These are phyloP conservation scores for Pyrenochaeta sp. DNA, from an alignment of 2,329 filamentous ascomycete genomes.

Conservation along the genomic window DNA sequence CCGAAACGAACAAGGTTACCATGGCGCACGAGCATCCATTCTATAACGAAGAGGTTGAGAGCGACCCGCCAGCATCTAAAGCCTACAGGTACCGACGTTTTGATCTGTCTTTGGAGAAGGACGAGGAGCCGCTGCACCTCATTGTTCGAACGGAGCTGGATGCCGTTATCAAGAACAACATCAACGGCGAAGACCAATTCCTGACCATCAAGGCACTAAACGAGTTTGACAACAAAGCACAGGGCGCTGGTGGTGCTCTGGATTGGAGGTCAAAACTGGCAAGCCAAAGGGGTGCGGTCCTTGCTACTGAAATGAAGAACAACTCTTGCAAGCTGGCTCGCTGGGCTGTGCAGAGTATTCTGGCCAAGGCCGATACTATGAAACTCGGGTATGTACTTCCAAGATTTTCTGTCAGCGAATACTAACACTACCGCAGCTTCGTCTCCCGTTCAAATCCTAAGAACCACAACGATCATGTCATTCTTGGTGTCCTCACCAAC, in stretches of 20 bases:
- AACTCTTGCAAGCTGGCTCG: conserved; percentile 98
- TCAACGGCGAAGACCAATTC: conserved; percentile 89
- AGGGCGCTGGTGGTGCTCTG: conserved; percentile 90
- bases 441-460: conserved; percentile 94
- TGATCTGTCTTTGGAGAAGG: conserved; percentile 88
- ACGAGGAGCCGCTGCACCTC: conserved; percentile 92
- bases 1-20: conserved; percentile 76
- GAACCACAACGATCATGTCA: conserved; percentile 90
- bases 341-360: conserved; percentile 96
- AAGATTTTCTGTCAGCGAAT: background rate
- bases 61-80: conserved; percentile 92
- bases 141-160: conserved; percentile 95
- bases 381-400: conserved; percentile 81
- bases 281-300: conserved; percentile 93
- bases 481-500: conserved; percentile 95
- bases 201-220: conserved; percentile 95
- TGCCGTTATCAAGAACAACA: conserved; percentile 93
- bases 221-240: conserved; percentile 98
- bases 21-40: conserved; percentile 95
- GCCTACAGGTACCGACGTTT: conserved; percentile 98
- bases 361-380: conserved; percentile 97
- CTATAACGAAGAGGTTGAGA: conserved; percentile 93
- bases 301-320: conserved; percentile 99
- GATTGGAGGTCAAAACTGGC: conserved; percentile 97
- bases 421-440: conserved; percentile 68